phyloP scores from a whole-genome alignment of 2,329 filamentous ascomycete genomes.

The Byssochlamys sp. region DNA sequence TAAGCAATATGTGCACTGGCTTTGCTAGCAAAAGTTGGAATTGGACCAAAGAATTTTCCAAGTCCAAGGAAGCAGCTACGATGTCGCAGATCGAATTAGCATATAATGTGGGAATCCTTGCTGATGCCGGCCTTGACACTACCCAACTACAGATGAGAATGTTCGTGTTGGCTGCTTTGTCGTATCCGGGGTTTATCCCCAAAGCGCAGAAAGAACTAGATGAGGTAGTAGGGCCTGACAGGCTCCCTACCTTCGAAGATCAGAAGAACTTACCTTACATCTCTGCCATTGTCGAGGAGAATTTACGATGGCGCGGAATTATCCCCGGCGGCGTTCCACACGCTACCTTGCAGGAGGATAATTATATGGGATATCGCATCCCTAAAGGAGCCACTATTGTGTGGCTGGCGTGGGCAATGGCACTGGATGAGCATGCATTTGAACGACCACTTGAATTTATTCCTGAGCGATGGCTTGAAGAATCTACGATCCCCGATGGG shows the following conservation, averaged over 20 bases:
- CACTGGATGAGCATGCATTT: conserved; percentile 30
- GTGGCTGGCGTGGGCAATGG: conserved; percentile 35
- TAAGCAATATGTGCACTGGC: conserved; percentile 10
- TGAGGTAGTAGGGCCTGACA: conserved; percentile 18
- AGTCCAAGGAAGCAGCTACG: conserved; percentile 30
- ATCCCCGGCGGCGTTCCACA: conserved; percentile 39
- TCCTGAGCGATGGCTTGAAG: conserved; percentile 30
- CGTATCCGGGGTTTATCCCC: conserved; percentile 33
- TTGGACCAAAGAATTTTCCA: conserved; percentile 14
- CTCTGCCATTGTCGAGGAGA: conserved; percentile 20
- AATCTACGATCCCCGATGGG: conserved; percentile 14
- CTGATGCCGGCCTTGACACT: conserved; percentile 43
- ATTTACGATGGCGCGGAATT: conserved; percentile 27
- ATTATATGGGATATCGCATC: conserved; percentile 40
- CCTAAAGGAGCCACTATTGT: conserved; percentile 40
- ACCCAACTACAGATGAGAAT: conserved; percentile 37
- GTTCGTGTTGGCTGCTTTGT: conserved; percentile 38
- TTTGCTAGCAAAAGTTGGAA: conserved; percentile 14
- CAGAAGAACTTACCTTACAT: conserved; percentile 20
- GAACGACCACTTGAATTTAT: conserved; percentile 29
- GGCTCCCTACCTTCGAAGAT: conserved; percentile 21
- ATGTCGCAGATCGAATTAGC: conserved; percentile 36
- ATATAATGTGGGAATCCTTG: conserved; percentile 36
- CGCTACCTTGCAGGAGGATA: conserved; percentile 37
- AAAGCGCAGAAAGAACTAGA: conserved; percentile 33